phyloP scores from a whole-genome alignment of 176 grass and related monocot genomes.

The Guadua angustifolia region DNA sequence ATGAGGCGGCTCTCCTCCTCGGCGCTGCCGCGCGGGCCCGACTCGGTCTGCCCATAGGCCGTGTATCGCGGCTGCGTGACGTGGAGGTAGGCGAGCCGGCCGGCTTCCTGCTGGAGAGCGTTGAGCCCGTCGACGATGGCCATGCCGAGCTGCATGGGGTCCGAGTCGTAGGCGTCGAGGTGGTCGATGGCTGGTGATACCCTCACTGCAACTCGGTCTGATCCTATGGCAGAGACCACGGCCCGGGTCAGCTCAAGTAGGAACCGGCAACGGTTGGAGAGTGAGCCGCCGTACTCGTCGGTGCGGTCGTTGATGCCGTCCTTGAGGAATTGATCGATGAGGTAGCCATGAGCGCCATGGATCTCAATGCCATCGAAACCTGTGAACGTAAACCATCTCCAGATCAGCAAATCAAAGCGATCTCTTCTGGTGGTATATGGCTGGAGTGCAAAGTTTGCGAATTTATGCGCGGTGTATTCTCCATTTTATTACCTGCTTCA shows the following conservation, averaged over 20 bases:
- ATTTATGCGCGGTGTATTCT: neutral
- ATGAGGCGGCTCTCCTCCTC: conserved; percentile 86
- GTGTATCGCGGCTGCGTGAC: conserved; percentile 88
- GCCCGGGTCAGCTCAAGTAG: conserved; percentile 73
- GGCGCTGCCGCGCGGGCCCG: conserved; percentile 69
- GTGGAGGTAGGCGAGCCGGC: conserved; percentile 80
- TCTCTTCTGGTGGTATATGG: neutral
- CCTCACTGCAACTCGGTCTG: conserved; percentile 67
- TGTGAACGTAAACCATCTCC: neutral
- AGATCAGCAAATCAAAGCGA: conserved; percentile 6
- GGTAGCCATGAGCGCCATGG: conserved; percentile 87
- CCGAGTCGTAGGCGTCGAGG: conserved; percentile 80
- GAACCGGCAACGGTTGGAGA: conserved; percentile 77
- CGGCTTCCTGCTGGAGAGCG: conserved; percentile 59
- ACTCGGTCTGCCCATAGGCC: conserved; percentile 90
- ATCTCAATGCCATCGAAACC: conserved; percentile 97
- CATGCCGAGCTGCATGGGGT: conserved; percentile 71
- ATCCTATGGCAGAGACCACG: conserved; percentile 60
- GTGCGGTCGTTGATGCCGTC: conserved; percentile 88
- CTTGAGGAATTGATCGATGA: conserved; percentile 95
- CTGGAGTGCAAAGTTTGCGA: neutral
- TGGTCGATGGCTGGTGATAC: conserved; percentile 95
- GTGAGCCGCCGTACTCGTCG: conserved; percentile 78
- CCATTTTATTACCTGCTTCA: conserved; percentile 59
- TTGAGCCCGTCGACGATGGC: conserved; percentile 70